phyloP scores from a whole-genome alignment of 1,284 basidiomycete species.

The Chiua sp. region DNA sequence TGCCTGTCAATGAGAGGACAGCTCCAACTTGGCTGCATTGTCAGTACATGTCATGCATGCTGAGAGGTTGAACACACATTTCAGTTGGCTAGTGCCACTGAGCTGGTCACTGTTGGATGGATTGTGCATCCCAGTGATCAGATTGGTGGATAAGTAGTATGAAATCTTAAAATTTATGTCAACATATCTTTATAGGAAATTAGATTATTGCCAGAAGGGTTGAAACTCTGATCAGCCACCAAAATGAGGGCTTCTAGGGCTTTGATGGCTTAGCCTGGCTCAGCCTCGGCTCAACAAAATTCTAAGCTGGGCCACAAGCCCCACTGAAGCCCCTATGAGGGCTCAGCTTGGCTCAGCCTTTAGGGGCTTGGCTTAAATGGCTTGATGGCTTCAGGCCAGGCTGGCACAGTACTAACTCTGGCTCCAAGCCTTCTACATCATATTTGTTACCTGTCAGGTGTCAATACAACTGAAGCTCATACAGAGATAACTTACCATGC shows the following conservation, averaged over 20 bases:
- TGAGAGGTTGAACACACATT: not conserved
- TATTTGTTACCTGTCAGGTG: too few species aligned
- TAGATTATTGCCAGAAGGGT: too few species aligned
- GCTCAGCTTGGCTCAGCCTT: not conserved
- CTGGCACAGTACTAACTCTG: not conserved
- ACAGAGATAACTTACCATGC: too few species aligned
- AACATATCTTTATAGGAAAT: too few species aligned
- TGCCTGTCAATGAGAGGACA: too few species aligned
- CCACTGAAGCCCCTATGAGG: not conserved
- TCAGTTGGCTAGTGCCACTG: not conserved
- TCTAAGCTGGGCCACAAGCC: not conserved
- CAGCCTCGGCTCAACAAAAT: not conserved
- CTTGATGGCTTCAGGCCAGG: not conserved
- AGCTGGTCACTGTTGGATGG: not conserved
- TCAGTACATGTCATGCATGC: not conserved
- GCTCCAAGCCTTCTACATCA: too few species aligned
- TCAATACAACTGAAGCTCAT: too few species aligned
- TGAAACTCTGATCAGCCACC: too few species aligned
- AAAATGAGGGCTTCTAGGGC: too few species aligned
- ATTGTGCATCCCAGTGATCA: not conserved
- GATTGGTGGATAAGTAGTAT: not conserved
- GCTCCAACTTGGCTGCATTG: not conserved
- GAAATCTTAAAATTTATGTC: conserved; percentile 1
- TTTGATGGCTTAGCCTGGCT: not conserved
- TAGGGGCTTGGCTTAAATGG: not conserved